Percentiles rank a stretch among this genome's conserved stretches.
These are phyloP conservation scores for Acanthamoeba rhysodes DNA, from an alignment of 208 protist species.

Conservation along the genomic window DNA sequence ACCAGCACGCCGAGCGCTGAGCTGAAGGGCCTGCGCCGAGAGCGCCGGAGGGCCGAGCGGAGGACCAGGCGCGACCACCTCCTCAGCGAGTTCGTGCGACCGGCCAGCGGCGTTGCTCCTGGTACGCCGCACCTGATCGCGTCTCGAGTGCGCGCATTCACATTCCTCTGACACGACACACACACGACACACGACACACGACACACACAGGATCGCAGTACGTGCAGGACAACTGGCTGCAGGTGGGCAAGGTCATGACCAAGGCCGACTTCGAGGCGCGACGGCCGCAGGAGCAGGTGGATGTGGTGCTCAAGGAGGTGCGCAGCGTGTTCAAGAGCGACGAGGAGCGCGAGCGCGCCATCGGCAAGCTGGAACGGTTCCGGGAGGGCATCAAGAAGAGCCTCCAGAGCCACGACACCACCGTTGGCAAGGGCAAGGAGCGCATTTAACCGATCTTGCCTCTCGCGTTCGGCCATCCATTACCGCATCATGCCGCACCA, in stretches of 20 bases:
- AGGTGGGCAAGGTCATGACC: background rate
- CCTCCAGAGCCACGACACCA: background rate
- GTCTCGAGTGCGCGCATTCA: background rate
- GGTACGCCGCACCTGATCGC: background rate
- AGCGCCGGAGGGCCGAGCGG: background rate
- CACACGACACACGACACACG: background rate
- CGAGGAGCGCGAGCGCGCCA: slow-evolving; percentile 4
- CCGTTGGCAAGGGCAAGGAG: slow-evolving; percentile 20
- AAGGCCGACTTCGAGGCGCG: background rate
- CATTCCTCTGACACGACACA: background rate
- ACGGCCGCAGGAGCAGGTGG: background rate
- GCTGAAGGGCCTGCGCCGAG: background rate
- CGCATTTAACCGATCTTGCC: too few species aligned
- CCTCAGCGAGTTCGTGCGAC: background rate
- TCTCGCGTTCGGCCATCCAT: too few species aligned
- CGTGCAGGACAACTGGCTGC: slow-evolving; percentile 41
- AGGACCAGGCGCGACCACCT: background rate
- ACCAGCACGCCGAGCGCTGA: background rate
- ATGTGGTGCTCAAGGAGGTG: slow-evolving; percentile 49
- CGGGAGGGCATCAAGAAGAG: slow-evolving; percentile 52
- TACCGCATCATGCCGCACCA: too few species aligned
- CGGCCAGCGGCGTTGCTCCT: background rate
- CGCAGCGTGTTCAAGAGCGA: slow-evolving; percentile 12
- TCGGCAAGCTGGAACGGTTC: slow-evolving; percentile 13
- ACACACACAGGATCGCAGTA: slow-evolving; percentile 26